Evolutionary conservation across 2,329 filamentous ascomycete species (phyloP), one percentile per base, ranked within the genome.

Genomic region (Colletotrichum limetticola): DNA sequence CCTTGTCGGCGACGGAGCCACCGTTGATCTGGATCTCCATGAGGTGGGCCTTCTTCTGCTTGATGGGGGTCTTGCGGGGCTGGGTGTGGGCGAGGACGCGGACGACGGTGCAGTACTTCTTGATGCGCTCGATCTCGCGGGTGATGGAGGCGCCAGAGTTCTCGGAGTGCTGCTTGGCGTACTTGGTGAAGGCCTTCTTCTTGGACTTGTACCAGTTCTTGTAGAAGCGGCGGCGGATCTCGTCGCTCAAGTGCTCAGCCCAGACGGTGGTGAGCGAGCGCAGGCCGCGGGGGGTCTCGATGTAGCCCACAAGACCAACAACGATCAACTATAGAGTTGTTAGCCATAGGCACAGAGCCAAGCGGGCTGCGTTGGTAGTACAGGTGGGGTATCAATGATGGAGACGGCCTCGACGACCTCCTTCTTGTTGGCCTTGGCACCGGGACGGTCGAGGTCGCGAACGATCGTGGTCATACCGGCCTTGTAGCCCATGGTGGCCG

Each of bases 141-240:
- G 94, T 95, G 90, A 98, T 93, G 83, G 94, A 95, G 80, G 94
- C 89, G 83, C 95, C 95, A 88, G 87, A 94, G 90, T 88, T 93
- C 91, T 98, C 96, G 78, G 96, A 95, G 93, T 98, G 95, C 93
- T 97, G 96, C 95, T 98, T 99, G 91, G 97, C 95, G 90, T 99
- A 99, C 91, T 97, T 98, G 91, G 97, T 99, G 91, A 99, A 99
- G 76, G 97, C 97, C 96, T 99, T 99, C 95, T 98, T 98, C 95
- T 99, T 99, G 92, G 92, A 95, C 94, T 98, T 98, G 94, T 99
- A 99, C 97, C 97, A 99, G 94, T 99, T 99, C 95, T 98, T 98
- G 94, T 99, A 99, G 95, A 99, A 99, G 85, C 97, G 94, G 84
- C 97, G 94, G 93, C 98, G 98, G 87, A 99, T 85, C 90, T 98